phyloP scores from a whole-genome alignment of 495 filamentous ascomycete species.

The Daldinia vernicosa region DNA sequence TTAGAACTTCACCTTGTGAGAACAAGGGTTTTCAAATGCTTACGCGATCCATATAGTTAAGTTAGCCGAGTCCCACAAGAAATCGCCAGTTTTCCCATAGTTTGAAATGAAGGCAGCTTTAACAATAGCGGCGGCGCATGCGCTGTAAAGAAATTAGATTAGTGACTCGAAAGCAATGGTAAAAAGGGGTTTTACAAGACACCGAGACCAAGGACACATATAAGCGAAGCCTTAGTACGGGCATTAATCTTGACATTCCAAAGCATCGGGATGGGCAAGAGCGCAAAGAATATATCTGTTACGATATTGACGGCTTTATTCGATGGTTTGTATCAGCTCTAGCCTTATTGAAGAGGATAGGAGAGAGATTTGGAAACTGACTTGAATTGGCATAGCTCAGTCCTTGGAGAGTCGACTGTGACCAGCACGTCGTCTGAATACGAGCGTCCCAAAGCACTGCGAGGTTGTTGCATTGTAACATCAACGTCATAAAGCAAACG shows the following conservation, averaged over 20 bases:
- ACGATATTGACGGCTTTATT: slow-evolving; percentile 51
- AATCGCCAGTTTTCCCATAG: slow-evolving; percentile 55
- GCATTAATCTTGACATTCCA: slow-evolving; percentile 58
- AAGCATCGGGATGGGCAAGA: slow-evolving; percentile 55
- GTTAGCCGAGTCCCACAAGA: slow-evolving; percentile 55
- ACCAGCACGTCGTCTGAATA: slow-evolving; percentile 50
- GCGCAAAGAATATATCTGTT: slow-evolving; percentile 55
- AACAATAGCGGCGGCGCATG: slow-evolving; percentile 56
- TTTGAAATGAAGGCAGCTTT: slow-evolving; percentile 53
- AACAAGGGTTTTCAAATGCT: background rate
- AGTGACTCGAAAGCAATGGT: background rate
- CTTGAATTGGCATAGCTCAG: slow-evolving; percentile 52
- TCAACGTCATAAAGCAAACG: slow-evolving; percentile 45
- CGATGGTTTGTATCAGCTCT: slow-evolving; percentile 34
- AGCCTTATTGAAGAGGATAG: background rate
- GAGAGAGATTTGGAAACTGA: slow-evolving; percentile 11
- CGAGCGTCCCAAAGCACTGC: slow-evolving; percentile 49
- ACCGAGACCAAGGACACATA: slow-evolving; percentile 55
- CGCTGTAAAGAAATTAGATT: slow-evolving; percentile 42
- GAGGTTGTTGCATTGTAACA: slow-evolving; percentile 46
- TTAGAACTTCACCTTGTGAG: background rate
- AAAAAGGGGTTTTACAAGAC: slow-evolving; percentile 49
- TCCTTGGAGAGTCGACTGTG: slow-evolving; percentile 40
- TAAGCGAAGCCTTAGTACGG: slow-evolving; percentile 52
- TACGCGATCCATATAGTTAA: slow-evolving; percentile 47